Evolutionary conservation across 2,329 filamentous ascomycete genomes (phyloP), one percentile per base, ranked within the genome.

Genomic region (Hypocrella siamensis): DNA sequence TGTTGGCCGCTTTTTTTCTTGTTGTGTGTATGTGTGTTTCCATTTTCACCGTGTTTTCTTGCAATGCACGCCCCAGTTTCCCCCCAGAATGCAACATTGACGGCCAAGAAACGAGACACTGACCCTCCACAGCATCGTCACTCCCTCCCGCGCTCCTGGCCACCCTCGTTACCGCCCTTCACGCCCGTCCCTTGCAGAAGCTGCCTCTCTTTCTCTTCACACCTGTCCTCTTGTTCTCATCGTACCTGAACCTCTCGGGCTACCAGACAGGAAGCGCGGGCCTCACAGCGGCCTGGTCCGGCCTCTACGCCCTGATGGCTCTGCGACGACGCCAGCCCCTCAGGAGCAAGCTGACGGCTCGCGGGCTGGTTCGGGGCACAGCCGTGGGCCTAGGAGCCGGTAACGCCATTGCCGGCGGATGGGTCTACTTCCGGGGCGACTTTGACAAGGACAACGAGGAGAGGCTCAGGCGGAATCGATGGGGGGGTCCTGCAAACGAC

Each of bases 211-310:
- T 68, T 45, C 53, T 65, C 40, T 61, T 64, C 45, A 50, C 57
- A n/a, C 63, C 35, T 8, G 26, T 31, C 4, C 28, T 37, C 18
- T 31, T 39, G 15, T 70, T 73, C 51, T 57, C 61, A 33, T 64
- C 60, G 46, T 75, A 74, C 52, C 60, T 71, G 44, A 71, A 70
- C 48, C 60, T 75, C 6, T 65, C 68, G 15, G 69, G 69, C 36
- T 71, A 66, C 53, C 62, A 61, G 38, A 68, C 65, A 4, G 68
- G 70, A 45, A 60, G 60, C 35, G 70, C 68, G 3, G 70, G 67
- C 31, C 52, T 73, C 35, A 60, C 64, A 0, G 65, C 65, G 32
- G 67, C 69, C 12, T 67, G 65, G 53, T 69, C 64, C 28, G 69
- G 68, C 19, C 55, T 72, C 12, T 75, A 75, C 47, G 61, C 63